A percentile compares a stretch with the other conserved stretches of the same genome.
Evolutionary conservation across 2,329 filamentous ascomycete species (phyloP).

Genomic region (Pestalotiopsis sp.): DNA sequence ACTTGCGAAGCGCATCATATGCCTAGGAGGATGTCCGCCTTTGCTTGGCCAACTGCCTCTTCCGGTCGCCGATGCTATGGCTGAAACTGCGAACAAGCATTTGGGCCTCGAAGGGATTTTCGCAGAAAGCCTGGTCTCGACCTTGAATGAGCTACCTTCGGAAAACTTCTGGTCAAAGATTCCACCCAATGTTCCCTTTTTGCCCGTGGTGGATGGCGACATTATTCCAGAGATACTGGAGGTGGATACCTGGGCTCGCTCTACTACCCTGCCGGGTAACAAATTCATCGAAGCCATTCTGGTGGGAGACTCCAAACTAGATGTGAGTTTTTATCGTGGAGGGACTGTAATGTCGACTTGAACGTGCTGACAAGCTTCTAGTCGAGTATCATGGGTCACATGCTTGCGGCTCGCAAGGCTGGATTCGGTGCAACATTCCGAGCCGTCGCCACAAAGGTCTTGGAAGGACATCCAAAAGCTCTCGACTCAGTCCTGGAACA

Average conservation of each 20-base stretch:
- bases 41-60: neutral
- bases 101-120: neutral
- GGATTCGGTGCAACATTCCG: neutral
- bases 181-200: neutral
- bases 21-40: neutral
- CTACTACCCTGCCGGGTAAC: neutral
- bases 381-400: neutral
- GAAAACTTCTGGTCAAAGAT: neutral
- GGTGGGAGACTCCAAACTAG: neutral
- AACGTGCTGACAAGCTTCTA: neutral
- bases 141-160: neutral
- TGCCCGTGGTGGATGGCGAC: neutral
- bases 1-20: neutral
- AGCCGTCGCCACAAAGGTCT: neutral
- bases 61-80: neutral
- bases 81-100: neutral
- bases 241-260: neutral
- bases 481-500: neutral
- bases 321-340: neutral
- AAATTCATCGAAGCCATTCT: neutral
- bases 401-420: neutral
- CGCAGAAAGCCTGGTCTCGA: neutral
- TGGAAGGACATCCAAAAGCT: neutral
- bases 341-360: neutral
- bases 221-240: neutral